phyloP scores from a whole-genome alignment of 2,329 filamentous ascomycete species.

The Aureobasidium sp. region DNA sequence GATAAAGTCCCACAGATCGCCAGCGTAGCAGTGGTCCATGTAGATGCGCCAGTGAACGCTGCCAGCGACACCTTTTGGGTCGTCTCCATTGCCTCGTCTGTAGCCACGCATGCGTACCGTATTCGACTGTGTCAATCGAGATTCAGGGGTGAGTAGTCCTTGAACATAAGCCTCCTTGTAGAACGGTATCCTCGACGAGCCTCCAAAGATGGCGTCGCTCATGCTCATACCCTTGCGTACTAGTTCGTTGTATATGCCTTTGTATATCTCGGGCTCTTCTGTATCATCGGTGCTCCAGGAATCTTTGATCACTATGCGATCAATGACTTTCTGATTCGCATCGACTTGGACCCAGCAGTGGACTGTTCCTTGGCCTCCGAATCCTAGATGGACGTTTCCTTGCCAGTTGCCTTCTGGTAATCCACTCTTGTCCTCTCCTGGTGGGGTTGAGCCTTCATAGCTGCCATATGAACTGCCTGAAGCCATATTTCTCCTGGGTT shows the following conservation, averaged over 20 bases:
- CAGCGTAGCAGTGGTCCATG: not conserved
- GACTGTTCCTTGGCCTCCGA: not conserved
- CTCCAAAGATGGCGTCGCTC: not conserved
- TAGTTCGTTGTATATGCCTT: not conserved
- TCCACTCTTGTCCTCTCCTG: not conserved
- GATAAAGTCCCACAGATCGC: not conserved
- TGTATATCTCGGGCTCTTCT: not conserved
- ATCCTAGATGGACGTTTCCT: not conserved
- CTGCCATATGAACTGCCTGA: too few relatives aligned
- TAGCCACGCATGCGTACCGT: not conserved
- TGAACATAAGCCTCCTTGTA: not conserved
- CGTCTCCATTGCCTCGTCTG: not conserved
- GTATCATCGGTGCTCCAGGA: not conserved
- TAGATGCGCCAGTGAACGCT: not conserved
- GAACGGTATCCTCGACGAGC: not conserved
- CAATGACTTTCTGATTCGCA: not conserved
- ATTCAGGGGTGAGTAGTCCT: not conserved
- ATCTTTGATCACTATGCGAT: conserved; percentile 1
- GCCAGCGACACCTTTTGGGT: not conserved
- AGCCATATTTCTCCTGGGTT: not conserved
- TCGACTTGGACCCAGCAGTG: not conserved
- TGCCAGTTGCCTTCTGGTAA: not conserved
- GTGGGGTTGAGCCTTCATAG: not conserved
- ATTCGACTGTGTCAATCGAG: not conserved
- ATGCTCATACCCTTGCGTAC: not conserved